phyloP scores from a whole-genome alignment of 306 rosid species.

The barrel medic (Medicago truncatula) region MtrunA17r5.0-ANR NC_053044.1:56305501-56306000 shows the following conservation, averaged over 20 bases:
- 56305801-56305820: constrained; percentile 67
- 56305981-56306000: constrained; percentile 50
- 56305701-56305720: constrained; percentile 49
- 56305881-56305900: not conserved
- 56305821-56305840: constrained; percentile 48
- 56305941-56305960: constrained; percentile 3
- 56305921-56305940: constrained; percentile 16
- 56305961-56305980: constrained; percentile 47
- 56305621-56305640: constrained; percentile 68
- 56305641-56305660: too few relatives aligned
- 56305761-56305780: constrained; percentile 70
- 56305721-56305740: constrained; percentile 55
- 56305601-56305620: constrained; percentile 63
- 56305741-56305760: constrained; percentile 60
- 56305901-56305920: not conserved
- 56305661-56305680: constrained; percentile 58
- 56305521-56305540: constrained; percentile 60
- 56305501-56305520: constrained; percentile 81
- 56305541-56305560: constrained; percentile 57
- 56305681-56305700: constrained; percentile 46
- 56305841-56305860: not conserved
- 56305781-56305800: constrained; percentile 78
- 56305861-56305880: too few relatives aligned
- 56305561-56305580: constrained; percentile 52
- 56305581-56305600: constrained; percentile 53